phyloP scores from a whole-genome alignment of 2,329 filamentous ascomycete genomes.

The Chrysoporthe austroafricana region DNA sequence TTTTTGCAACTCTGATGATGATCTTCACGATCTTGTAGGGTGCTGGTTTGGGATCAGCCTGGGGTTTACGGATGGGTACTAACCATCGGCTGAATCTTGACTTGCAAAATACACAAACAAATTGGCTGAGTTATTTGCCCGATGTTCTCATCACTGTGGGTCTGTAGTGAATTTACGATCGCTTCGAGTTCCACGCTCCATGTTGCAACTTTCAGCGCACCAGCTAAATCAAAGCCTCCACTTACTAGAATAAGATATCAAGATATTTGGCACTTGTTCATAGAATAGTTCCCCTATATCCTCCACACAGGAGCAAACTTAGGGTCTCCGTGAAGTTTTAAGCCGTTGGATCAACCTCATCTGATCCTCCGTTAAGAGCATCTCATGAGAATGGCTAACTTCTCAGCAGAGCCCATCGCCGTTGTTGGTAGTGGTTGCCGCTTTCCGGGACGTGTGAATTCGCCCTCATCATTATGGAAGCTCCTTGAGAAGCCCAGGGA shows the following conservation, averaged over 20 bases:
- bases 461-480: constrained; percentile 43
- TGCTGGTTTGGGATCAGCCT: background rate
- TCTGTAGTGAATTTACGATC: background rate
- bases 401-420: constrained; percentile 43
- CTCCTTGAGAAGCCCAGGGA: constrained; percentile 35
- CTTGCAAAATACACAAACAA: background rate
- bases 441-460: constrained; percentile 41
- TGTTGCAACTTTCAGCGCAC: background rate
- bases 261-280: background rate
- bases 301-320: background rate
- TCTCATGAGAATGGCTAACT: background rate
- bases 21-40: background rate
- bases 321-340: background rate
- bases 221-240: background rate
- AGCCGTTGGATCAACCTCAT: background rate
- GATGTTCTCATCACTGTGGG: background rate
- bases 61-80: background rate
- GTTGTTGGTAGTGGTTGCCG: constrained; percentile 47
- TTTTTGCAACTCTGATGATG: background rate
- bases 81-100: background rate
- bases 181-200: background rate
- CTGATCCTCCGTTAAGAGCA: background rate
- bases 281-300: background rate
- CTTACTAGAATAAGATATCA: background rate
- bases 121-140: background rate